A percentile compares a stretch with the other conserved stretches of the same genome.
Conservation (phyloP, 1,284 basidiomycete genomes). For the Apiotrichum montevideense region DNA sequence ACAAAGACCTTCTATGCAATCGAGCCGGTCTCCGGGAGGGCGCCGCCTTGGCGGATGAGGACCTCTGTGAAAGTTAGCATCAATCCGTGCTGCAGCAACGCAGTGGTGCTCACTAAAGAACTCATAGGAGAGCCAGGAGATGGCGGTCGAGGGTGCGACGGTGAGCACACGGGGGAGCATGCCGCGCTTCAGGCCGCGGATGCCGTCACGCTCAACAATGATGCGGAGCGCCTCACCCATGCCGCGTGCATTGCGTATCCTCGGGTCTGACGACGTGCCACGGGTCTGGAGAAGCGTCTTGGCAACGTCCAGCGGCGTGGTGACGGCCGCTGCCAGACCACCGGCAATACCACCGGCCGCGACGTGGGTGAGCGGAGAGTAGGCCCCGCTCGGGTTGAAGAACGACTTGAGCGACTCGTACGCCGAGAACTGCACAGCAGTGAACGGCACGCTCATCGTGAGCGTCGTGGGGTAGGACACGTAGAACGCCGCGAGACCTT, state of each 20-base stretch:
- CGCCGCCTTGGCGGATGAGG: conserved; percentile 38
- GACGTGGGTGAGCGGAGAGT: conserved; percentile 88
- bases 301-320: conserved; percentile 96
- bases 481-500: conserved; percentile 91
- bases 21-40: conserved; percentile 37
- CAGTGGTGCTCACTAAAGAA: conserved; percentile 73
- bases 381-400: conserved; percentile 77
- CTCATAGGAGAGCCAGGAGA: conserved; percentile 96
- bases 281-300: conserved; percentile 82
- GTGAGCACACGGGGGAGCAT: conserved; percentile 87
- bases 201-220: conserved; percentile 78
- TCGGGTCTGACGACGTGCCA: conserved; percentile 70
- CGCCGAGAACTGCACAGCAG: conserved; percentile 93
- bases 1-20: not conserved
- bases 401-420: conserved; percentile 90
- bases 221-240: conserved; percentile 85
- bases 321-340: conserved; percentile 88
- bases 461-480: conserved; percentile 97
- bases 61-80: conserved; percentile 29
- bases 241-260: conserved; percentile 76
- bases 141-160: conserved; percentile 93
- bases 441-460: conserved; percentile 95
- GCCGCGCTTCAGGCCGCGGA: conserved; percentile 79
- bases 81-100: not conserved
- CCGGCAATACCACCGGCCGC: conserved; percentile 87